Evolutionary conservation across 495 filamentous ascomycete species (phyloP).

Genomic region (Xylaria sp.): DNA sequence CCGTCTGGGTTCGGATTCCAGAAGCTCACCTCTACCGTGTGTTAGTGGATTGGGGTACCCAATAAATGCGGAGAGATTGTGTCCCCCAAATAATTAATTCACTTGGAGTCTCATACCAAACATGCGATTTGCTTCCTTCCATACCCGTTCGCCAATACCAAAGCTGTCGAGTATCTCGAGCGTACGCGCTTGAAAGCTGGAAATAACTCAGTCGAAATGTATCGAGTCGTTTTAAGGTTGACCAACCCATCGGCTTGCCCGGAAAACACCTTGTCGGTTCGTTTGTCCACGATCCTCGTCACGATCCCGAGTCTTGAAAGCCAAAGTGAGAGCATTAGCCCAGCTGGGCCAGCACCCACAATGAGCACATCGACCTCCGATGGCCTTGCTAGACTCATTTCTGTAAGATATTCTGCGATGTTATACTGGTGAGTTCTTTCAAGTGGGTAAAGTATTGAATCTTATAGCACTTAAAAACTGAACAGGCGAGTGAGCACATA

Average conservation of each 20-base stretch:
- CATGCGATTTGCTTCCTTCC: constrained; percentile 65
- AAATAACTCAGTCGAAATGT: constrained; percentile 6
- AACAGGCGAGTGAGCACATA: not conserved
- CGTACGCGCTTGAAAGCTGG: constrained; percentile 52
- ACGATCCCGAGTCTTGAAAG: constrained; percentile 63
- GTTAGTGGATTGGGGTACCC: not conserved
- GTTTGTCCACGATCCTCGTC: constrained; percentile 68
- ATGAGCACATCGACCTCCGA: constrained; percentile 60
- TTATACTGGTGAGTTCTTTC: not conserved
- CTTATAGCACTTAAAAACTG: not conserved
- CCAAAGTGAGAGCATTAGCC: constrained; percentile 68
- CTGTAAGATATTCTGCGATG: not conserved
- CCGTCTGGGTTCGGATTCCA: constrained; percentile 57
- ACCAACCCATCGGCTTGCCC: constrained; percentile 66
- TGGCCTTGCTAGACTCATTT: constrained; percentile 2
- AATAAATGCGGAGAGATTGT: constrained; percentile 1
- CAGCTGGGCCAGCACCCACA: constrained; percentile 68
- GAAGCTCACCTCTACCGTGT: constrained; percentile 49
- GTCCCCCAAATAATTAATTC: not conserved
- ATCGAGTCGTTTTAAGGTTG: constrained; percentile 43
- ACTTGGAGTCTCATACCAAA: constrained; percentile 36
- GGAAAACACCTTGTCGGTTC: constrained; percentile 57
- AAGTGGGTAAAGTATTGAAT: not conserved
- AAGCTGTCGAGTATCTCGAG: constrained; percentile 73
- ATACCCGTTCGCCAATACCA: constrained; percentile 64